These are phyloP conservation scores for Ceratocystis variospora DNA, from an alignment of 2,329 filamentous ascomycete species.

Conservation along the genomic window DNA sequence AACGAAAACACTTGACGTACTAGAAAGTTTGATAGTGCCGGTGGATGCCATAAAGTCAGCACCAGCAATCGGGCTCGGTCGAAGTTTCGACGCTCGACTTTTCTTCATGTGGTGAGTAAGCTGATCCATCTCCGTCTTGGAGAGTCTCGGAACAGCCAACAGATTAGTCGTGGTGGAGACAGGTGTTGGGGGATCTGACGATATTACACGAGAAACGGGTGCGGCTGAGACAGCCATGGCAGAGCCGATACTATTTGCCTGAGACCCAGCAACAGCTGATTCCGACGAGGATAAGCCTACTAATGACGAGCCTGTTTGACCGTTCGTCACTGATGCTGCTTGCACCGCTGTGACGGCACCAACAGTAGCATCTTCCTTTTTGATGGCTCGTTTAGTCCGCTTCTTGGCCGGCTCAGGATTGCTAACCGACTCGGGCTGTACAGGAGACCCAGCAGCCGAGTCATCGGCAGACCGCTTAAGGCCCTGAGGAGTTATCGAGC, in stretches of 20 bases:
- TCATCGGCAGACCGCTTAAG: conserved; percentile 21
- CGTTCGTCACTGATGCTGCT: background rate
- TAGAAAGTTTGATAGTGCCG: conserved; percentile 30
- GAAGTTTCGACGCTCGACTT: conserved; percentile 28
- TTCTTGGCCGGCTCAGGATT: conserved; percentile 26
- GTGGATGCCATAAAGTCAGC: conserved; percentile 29
- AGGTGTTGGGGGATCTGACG: background rate
- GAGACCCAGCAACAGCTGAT: background rate
- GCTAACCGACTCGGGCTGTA: conserved; percentile 18
- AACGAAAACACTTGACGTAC: conserved; percentile 20
- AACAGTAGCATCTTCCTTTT: conserved; percentile 28
- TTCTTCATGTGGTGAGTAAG: conserved; percentile 30
- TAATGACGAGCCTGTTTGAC: background rate
- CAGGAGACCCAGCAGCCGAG: conserved; percentile 20
- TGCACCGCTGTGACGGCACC: background rate
- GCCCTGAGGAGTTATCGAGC: conserved; percentile 22
- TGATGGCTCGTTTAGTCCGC: conserved; percentile 29
- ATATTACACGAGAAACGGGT: conserved; percentile 19
- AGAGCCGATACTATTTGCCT: background rate
- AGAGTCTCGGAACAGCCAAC: conserved; percentile 21
- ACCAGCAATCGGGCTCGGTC: conserved; percentile 29
- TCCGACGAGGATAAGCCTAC: background rate
- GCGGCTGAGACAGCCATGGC: background rate
- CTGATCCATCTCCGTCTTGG: conserved; percentile 22
- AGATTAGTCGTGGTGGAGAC: conserved; percentile 25